Evolutionary conservation across 2,329 filamentous ascomycete genomes (phyloP).

Genomic region (Penicillium sp.): DNA sequence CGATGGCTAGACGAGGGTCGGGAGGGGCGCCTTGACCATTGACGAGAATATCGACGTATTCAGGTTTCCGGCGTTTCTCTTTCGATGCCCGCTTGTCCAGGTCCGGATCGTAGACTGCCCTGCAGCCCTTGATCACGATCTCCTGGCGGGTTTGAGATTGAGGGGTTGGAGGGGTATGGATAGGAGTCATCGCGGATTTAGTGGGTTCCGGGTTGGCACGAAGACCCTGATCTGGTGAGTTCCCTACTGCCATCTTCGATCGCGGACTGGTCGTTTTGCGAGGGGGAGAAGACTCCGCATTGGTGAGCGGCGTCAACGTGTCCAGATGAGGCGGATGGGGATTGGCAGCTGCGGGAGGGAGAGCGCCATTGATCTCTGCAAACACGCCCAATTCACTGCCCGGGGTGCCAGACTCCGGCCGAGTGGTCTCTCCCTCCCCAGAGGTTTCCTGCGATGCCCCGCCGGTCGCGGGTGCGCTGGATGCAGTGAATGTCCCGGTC

Average conservation of each 20-base stretch:
- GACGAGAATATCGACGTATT: constrained; percentile 53
- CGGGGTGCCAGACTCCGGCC: constrained; percentile 47
- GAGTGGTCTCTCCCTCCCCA: constrained; percentile 14
- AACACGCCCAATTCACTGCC: constrained; percentile 71
- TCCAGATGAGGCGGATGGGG: constrained; percentile 52
- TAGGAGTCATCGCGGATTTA: constrained; percentile 40
- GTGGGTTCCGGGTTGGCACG: constrained; percentile 29
- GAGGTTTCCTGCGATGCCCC: constrained; percentile 14
- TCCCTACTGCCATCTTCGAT: constrained; percentile 39
- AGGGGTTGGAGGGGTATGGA: constrained; percentile 45
- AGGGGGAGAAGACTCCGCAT: constrained; percentile 62
- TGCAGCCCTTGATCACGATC: constrained; percentile 57
- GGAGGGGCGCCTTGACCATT: constrained; percentile 61
- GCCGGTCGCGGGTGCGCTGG: constrained; percentile 13
- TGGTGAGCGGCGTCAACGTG: constrained; percentile 64
- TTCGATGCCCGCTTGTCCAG: constrained; percentile 57
- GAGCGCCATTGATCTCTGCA: constrained; percentile 56
- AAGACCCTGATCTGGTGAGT: constrained; percentile 24
- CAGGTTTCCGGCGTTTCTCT: constrained; percentile 54
- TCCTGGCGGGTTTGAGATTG: constrained; percentile 51
- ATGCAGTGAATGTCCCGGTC: constrained; percentile 7
- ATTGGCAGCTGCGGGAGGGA: constrained; percentile 54
- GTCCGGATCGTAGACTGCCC: constrained; percentile 62
- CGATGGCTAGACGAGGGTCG: constrained; percentile 75
- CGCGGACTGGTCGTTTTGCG: constrained; percentile 56